Base-by-base conservation (phyloP, 768 basidiomycete species). In the Mycena floridula region DNA sequence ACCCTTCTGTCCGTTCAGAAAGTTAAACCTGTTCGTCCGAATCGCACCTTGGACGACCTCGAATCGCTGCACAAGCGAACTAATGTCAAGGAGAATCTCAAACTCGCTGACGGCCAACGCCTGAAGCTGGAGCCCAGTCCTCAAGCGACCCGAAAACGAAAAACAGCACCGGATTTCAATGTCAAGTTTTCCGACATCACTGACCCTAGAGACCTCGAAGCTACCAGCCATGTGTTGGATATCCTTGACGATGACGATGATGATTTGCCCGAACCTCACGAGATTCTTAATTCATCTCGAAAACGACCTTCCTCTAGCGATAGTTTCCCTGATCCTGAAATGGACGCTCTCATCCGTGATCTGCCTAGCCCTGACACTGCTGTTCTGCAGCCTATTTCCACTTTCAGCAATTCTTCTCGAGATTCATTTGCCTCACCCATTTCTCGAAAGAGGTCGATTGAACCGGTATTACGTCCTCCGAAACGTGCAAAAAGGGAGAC, bases 121-220 rank as follows among this genome's bases (percentile, higher is more conserved):
- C 54, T 76, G 54, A 82, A 77, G 53, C 49, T 75, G n/a, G 62
- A 65, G 7, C 18, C 44, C n/a, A 21, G 45, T 59, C 32, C 45
- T 50, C 9, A 37, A 37, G 24, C 46, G 53, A 42, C 53, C 46
- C 57, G 56, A 37, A 66, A 64, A 49, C 52, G 49, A 11, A 58
- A 56, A 40, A 28, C 59, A 7, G 48, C 52, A 3, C 68, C 73
- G 21, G 65, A 77, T 48, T 79, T 79, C 48, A 67, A 77, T 46
- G 50, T 83, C 20, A 64, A 76, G 41, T 71, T 82, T 38, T 58
- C 73, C 5, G 60, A 67, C 42, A 46, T 78, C 40, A 59, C 59
- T n/a, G 63, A 64, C 27, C 39, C 49, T 16, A 40, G 37, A 12
- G 44, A 18, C 27, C 41, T 40, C 22, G 46, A 43, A 9, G 25